Conservation (phyloP, 805 yeast species). For the Starmerella stigmatis region DNA sequence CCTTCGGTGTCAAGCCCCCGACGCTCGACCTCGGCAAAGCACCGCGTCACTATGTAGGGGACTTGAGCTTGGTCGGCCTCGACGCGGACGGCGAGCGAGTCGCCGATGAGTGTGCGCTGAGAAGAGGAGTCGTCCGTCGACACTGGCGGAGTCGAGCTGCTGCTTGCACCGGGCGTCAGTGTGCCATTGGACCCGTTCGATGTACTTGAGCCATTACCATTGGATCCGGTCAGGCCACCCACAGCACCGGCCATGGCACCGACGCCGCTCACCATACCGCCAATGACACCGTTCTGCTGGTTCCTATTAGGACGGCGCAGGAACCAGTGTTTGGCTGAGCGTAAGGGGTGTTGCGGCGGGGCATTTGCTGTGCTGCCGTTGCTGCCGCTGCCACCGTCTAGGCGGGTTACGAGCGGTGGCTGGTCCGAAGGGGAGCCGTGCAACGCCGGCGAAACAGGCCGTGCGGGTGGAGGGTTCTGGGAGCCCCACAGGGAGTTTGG, state of each 20-base stretch:
- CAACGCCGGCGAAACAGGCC: neutral
- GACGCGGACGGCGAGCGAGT: constrained; percentile 55
- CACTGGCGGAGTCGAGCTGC: neutral
- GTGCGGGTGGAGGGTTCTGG: constrained; percentile 9
- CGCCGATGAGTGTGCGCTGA: constrained; percentile 21
- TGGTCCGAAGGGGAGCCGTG: neutral
- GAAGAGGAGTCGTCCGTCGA: neutral
- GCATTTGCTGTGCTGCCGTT: neutral
- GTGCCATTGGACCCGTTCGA: neutral
- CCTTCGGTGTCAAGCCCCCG: constrained; percentile 77
- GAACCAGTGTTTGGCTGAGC: constrained; percentile 19
- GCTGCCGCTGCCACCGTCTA: constrained; percentile 6
- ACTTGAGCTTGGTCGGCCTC: constrained; percentile 46
- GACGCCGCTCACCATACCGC: neutral
- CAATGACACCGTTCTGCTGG: neutral
- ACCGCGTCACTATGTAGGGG: constrained; percentile 62
- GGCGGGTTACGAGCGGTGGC: constrained; percentile 14
- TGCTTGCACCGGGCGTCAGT: neutral
- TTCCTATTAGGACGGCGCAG: constrained; percentile 14
- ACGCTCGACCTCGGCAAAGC: constrained; percentile 65
- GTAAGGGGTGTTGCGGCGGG: constrained; percentile 12
- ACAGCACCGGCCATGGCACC: constrained; percentile 6
- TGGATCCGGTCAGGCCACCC: neutral
- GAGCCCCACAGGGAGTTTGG: constrained; percentile 22
- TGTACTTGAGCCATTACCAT: neutral